A percentile compares a stretch with the other conserved stretches of the same genome.
phyloP scores from a whole-genome alignment of 2,329 filamentous ascomycete species.

The Gaeumannomyces tritici region DNA sequence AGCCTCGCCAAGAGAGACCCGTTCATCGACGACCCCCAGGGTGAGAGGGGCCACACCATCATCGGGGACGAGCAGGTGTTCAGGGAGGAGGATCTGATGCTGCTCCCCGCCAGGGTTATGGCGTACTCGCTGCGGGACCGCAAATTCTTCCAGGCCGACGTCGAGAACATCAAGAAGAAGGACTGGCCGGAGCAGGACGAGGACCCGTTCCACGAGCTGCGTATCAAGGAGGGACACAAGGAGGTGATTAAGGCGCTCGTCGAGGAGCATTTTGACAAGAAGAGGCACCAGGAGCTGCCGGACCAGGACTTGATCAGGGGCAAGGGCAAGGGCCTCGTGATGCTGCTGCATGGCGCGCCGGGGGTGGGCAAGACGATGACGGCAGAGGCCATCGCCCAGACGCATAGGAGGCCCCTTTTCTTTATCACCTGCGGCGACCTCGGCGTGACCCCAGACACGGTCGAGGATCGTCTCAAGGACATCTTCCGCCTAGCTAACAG shows the following conservation, averaged over 20 bases:
- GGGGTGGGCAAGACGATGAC: conserved; percentile 40
- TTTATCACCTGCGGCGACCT: conserved; percentile 18
- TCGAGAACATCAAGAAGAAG: no score
- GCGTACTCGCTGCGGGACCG: no score
- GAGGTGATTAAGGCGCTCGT: conserved; percentile 12
- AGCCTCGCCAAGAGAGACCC: no score
- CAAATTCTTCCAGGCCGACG: no score
- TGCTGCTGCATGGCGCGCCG: conserved; percentile 35
- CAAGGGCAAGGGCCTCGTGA: conserved; percentile 32
- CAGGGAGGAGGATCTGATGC: no score
- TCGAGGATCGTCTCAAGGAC: conserved; percentile 16
- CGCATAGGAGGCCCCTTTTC: conserved; percentile 19
- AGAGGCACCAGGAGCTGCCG: neutral
- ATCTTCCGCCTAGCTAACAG: conserved; percentile 16
- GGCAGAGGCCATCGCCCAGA: conserved; percentile 22
- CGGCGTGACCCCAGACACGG: conserved; percentile 12
- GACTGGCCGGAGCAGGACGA: no score
- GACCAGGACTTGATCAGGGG: conserved; percentile 31
- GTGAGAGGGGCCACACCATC: no score
- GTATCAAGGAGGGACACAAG: conserved; percentile 12
- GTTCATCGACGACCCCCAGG: no score
- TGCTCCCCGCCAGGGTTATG: no score
- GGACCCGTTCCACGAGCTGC: conserved; percentile 10
- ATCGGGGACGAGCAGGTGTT: no score
- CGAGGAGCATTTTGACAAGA: conserved; percentile 10